A percentile compares a stretch with the other conserved stretches of the same genome.
Evolutionary conservation across 345 rosid species (phyloP).

Genomic region (Euclidium syriacum): DNA sequence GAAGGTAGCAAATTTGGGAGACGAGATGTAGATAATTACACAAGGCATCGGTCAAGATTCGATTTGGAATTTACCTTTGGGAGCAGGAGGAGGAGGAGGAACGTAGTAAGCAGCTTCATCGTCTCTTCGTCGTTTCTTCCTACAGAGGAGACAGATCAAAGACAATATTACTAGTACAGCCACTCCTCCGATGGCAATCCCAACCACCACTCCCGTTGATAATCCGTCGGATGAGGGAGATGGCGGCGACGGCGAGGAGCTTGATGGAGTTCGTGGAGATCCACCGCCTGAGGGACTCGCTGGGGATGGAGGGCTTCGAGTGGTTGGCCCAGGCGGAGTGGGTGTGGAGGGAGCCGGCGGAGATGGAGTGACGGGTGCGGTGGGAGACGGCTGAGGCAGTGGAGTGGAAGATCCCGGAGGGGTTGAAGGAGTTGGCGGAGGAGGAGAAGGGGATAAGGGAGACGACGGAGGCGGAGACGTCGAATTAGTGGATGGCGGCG

Average conservation of each 20-base stretch:
- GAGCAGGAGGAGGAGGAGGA: conserved; percentile 48
- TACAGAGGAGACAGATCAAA: conserved; percentile 49
- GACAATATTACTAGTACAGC: conserved; percentile 35
- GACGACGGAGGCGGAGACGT: conserved; percentile 34
- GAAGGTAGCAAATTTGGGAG: no score
- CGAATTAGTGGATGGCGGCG: conserved; percentile 31
- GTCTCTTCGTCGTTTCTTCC: conserved; percentile 48
- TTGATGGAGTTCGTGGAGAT: conserved; percentile 26
- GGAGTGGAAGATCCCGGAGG: conserved; percentile 19
- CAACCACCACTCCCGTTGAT: conserved; percentile 61
- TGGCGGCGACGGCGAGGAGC: conserved; percentile 28
- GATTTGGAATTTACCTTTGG: conserved; percentile 13
- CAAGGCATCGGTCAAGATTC: no score
- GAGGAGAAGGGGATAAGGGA: conserved; percentile 26
- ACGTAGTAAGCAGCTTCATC: conserved; percentile 40
- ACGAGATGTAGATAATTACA: no score
- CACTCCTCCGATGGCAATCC: conserved; percentile 61
- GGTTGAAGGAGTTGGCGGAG: conserved; percentile 20
- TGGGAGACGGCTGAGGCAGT: conserved; percentile 41
- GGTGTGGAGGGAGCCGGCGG: conserved; percentile 34
- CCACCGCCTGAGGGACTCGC: conserved; percentile 3
- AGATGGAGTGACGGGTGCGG: conserved; percentile 33
- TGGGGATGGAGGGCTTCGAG: conserved; percentile 28
- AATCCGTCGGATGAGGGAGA: conserved; percentile 24
- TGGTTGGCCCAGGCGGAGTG: conserved; percentile 13